Conservation (phyloP, 441 rosid genomes). For the Euphorbia schlechtendalii region DNA sequence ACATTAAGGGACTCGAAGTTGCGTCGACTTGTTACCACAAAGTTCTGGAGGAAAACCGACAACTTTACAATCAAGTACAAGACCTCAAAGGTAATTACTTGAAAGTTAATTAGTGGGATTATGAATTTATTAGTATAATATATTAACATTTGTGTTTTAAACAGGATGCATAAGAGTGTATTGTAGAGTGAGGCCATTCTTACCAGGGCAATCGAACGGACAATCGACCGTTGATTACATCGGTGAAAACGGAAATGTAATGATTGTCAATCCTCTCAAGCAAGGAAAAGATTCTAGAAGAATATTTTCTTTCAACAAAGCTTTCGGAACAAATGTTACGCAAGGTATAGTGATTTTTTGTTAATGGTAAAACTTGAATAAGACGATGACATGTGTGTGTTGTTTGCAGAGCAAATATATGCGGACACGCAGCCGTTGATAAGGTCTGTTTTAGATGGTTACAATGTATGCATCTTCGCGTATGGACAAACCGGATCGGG, state of each 20-base stretch:
- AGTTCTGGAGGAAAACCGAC: constrained; percentile 81
- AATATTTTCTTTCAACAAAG: constrained; percentile 78
- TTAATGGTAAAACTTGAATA: background rate
- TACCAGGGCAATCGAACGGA: constrained; percentile 49
- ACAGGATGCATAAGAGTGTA: constrained; percentile 86
- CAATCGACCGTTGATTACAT: constrained; percentile 76
- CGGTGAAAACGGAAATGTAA: constrained; percentile 90
- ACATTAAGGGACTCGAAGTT: constrained; percentile 63
- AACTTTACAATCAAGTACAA: constrained; percentile 92
- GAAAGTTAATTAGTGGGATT: background rate
- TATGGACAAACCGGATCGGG: constrained; percentile 99
- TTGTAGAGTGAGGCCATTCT: constrained; percentile 82
- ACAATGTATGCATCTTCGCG: constrained; percentile 91
- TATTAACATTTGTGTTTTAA: constrained; percentile 6
- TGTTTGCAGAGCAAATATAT: constrained; percentile 68
- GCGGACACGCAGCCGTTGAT: constrained; percentile 65
- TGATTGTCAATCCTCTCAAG: constrained; percentile 77
- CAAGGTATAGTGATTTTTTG: constrained; percentile 45
- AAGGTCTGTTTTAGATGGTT: constrained; percentile 88
- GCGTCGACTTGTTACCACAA: constrained; percentile 67
- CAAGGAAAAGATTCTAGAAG: constrained; percentile 82
- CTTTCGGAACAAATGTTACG: constrained; percentile 57
- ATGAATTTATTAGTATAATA: background rate
- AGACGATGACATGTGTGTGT: background rate
- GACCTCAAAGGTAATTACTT: constrained; percentile 73